Conservation (phyloP, 306 rosid genomes). For the Crataegus laevigata region DNA sequence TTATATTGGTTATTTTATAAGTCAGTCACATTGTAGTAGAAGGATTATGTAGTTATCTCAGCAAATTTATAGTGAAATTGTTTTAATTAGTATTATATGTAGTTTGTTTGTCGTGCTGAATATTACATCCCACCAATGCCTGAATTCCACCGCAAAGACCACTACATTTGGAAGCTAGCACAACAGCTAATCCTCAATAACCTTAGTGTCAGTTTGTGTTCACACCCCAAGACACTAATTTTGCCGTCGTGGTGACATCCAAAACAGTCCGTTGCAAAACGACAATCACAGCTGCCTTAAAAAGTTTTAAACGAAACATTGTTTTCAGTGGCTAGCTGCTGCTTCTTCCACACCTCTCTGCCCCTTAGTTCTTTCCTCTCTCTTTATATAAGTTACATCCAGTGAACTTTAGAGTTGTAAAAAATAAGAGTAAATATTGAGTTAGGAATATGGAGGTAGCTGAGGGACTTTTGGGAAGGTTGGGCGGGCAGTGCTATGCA, state of each 20-base stretch:
- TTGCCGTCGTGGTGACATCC: neutral
- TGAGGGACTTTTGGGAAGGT: slow-evolving; percentile 11
- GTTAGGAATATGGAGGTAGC: neutral
- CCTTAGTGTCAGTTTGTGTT: neutral
- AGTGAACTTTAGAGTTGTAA: neutral
- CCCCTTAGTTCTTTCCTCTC: slow-evolving; percentile 6
- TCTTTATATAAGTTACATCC: neutral
- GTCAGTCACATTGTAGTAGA: too few species aligned
- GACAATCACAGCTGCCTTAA: neutral
- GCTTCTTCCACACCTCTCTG: neutral
- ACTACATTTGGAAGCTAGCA: neutral
- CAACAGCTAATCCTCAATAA: neutral
- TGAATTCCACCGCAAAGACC: neutral
- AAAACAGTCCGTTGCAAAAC: slow-evolving; percentile 5
- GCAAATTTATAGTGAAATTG: too few species aligned
- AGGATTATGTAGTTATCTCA: too few species aligned
- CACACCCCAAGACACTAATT: neutral
- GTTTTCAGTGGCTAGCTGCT: neutral
- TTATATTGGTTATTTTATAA: too few species aligned
- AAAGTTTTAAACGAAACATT: neutral
- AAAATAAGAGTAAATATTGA: neutral
- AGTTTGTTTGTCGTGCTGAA: too few species aligned
- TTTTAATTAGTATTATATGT: too few species aligned
- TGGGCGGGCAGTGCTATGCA: slow-evolving; percentile 32
- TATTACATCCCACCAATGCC: neutral